Evolutionary conservation across 805 yeast genomes (phyloP).

Genomic region (Isabelozyma gotoi): DNA sequence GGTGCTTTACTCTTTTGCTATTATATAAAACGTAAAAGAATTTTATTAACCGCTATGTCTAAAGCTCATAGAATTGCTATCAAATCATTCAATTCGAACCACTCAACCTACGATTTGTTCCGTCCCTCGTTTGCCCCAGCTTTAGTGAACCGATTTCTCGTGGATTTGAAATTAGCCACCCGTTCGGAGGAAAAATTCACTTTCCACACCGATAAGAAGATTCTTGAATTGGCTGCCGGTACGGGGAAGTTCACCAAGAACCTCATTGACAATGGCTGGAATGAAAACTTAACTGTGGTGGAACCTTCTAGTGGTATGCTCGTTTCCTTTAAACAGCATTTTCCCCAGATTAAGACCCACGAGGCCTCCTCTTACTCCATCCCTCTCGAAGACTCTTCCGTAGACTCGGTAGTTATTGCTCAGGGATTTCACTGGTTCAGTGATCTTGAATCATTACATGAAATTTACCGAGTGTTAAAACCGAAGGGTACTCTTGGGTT

Average conservation of each 20-base stretch:
- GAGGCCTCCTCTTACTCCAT: slow-evolving; percentile 46
- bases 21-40: too few relatives aligned
- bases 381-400: slow-evolving; percentile 44
- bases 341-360: slow-evolving; percentile 40
- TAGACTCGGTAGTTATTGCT: slow-evolving; percentile 53
- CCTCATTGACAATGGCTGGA: slow-evolving; percentile 39
- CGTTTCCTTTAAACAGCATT: slow-evolving; percentile 41
- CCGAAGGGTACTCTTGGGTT: slow-evolving; percentile 49
- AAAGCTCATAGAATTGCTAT: slow-evolving; percentile 38
- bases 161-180: slow-evolving; percentile 29
- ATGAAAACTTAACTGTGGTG: slow-evolving; percentile 39
- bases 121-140: slow-evolving; percentile 49
- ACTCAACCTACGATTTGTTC: slow-evolving; percentile 48
- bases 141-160: slow-evolving; percentile 45
- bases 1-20: not conserved
- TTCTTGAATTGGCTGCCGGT: slow-evolving; percentile 59
- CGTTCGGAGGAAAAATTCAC: slow-evolving; percentile 1
- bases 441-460: slow-evolving; percentile 47
- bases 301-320: slow-evolving; percentile 64
- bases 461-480: slow-evolving; percentile 51
- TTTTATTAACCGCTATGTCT: not conserved
- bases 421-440: slow-evolving; percentile 72
- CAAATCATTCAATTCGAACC: slow-evolving; percentile 52
- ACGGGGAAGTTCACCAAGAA: slow-evolving; percentile 62
- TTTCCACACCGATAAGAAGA: slow-evolving; percentile 19